phyloP scores from a whole-genome alignment of 306 rosid species.

The Quillaja saponaria region DNA sequence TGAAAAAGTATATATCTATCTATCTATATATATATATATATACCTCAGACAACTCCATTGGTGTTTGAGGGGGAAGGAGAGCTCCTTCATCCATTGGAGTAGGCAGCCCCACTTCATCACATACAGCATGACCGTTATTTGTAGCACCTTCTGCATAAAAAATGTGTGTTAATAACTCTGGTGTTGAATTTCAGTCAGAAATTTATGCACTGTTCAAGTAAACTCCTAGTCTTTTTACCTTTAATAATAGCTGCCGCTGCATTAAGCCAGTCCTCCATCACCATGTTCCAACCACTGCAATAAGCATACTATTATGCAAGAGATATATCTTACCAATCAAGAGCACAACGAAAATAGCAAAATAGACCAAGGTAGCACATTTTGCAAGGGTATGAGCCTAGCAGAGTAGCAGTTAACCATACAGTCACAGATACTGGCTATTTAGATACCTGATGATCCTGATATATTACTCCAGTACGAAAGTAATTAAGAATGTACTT shows the following conservation, averaged over 20 bases:
- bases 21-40: too few species aligned
- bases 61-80: constrained; percentile 34
- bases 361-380: not conserved
- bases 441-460: not conserved
- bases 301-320: not conserved
- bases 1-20: too few species aligned
- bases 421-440: not conserved
- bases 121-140: constrained; percentile 25
- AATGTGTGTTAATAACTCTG: not conserved
- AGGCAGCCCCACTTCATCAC: constrained; percentile 47
- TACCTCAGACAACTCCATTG: constrained; percentile 52
- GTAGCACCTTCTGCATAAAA: constrained; percentile 33
- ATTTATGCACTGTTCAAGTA: not conserved
- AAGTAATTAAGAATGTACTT: not conserved
- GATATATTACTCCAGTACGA: not conserved
- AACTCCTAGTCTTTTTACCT: constrained; percentile 25
- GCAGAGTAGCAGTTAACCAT: not conserved
- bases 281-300: constrained; percentile 60
- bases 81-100: constrained; percentile 51
- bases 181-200: not conserved
- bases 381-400: not conserved
- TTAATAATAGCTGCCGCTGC: constrained; percentile 34
- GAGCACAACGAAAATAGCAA: constrained; percentile 11
- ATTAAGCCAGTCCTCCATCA: constrained; percentile 43
- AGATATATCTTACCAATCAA: not conserved